phyloP scores from a whole-genome alignment of 345 rosid genomes.

The Salix koriyanagi region DNA sequence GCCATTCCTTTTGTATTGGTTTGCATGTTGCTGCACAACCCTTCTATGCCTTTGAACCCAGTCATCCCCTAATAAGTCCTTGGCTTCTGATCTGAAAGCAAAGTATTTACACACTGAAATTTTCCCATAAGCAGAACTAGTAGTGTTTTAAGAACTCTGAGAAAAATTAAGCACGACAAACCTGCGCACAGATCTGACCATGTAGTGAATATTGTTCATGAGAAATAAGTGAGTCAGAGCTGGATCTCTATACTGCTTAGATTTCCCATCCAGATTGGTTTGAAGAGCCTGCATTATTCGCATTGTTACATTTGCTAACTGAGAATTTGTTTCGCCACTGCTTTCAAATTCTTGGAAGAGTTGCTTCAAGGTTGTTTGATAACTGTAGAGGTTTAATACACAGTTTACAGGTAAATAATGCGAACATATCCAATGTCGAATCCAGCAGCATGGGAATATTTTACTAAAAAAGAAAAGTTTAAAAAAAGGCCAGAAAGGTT shows the following conservation, averaged over 20 bases:
- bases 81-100: constrained; percentile 86
- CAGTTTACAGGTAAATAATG: constrained; percentile 4
- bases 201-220: constrained; percentile 97
- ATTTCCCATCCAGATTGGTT: constrained; percentile 86
- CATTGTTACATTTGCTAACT: constrained; percentile 86
- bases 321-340: constrained; percentile 57
- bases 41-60: constrained; percentile 99
- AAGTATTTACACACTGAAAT: background rate
- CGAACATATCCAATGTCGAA: background rate
- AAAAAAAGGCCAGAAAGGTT: background rate
- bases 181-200: constrained; percentile 99
- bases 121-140: background rate
- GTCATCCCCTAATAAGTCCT: constrained; percentile 96
- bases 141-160: background rate
- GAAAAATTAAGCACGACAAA: constrained; percentile 24
- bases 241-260: constrained; percentile 90
- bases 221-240: constrained; percentile 89
- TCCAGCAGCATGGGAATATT: background rate
- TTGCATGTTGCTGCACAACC: constrained; percentile 96
- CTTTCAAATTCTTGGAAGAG: constrained; percentile 91
- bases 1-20: constrained; percentile 87
- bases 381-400: constrained; percentile 44
- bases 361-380: constrained; percentile 89
- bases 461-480: background rate
- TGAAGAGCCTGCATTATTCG: constrained; percentile 99